Base-by-base conservation (phyloP, 257 asterid species). In the Dorcoceras hygrometricum region DNA sequence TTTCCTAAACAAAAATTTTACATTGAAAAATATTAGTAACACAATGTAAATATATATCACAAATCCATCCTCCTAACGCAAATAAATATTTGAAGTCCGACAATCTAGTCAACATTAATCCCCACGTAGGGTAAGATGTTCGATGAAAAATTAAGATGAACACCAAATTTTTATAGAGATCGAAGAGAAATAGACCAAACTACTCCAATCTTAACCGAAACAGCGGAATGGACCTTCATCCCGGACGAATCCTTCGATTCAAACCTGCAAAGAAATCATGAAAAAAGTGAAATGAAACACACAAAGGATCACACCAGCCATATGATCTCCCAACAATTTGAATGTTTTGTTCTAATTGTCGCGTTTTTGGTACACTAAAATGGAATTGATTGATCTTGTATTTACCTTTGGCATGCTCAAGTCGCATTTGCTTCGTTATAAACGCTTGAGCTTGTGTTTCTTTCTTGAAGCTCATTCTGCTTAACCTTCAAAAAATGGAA, bases 381-480 rank as follows among this genome's bases (percentile, higher is more conserved):
- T 39, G 10, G n/a, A 39, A 39, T 12, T 39, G 12, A 32, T 32
- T n/a, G n/a, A n/a, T n/a, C n/a, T n/a, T 11, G 0, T 28, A 27
- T 14, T 18, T 55, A 73, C 78, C 79, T 60, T 58, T 28, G 74
- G 14, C 76, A 70, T 39, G 34, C 46, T 74, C 54, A 46, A 62
- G 51, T 16, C 31, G 70, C 55, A 69, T 65, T 78, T 60, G 80
- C 36, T 57, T 71, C 75, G 16, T n/a, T n/a, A n/a, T 70, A 8
- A 53, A 61, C 25, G 50, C 62, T 51, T 39, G 86, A 69, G 66
- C 83, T 78, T 64, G 78, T 43, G 48, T 64, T 62, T 43, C 68
- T 73, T 31, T 68, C 76, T 62, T 81, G 71, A 72, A 81, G 65
- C 69, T 69, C 85, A 23, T 75, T 65, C 1, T 78, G 77, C 83